A percentile compares a stretch with the other conserved stretches of the same genome.
These are phyloP conservation scores for Aspergillus cavernicola DNA, from an alignment of 495 filamentous ascomycete species.

Conservation along the genomic window DNA sequence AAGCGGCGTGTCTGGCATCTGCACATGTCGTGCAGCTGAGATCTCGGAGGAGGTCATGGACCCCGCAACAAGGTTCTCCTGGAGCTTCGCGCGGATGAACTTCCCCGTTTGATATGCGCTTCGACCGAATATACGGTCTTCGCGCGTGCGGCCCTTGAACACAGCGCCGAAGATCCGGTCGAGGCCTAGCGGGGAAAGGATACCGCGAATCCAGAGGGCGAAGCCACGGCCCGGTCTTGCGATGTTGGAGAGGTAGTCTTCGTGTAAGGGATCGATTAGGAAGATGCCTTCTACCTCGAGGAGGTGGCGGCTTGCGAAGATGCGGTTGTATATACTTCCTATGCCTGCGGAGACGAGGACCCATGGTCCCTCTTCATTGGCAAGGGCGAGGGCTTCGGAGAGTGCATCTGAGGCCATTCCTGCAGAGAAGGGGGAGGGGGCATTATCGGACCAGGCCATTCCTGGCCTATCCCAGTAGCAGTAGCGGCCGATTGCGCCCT, in stretches of 20 bases:
- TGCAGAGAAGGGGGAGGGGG: constrained; percentile 86
- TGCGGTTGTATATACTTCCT: constrained; percentile 80
- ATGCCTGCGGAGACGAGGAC: constrained; percentile 67
- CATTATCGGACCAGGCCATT: constrained; percentile 85
- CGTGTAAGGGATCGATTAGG: constrained; percentile 82
- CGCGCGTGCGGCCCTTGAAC: constrained; percentile 70
- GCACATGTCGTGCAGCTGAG: constrained; percentile 68
- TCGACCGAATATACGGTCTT: constrained; percentile 78
- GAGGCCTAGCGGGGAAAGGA: constrained; percentile 82
- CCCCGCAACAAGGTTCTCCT: constrained; percentile 85
- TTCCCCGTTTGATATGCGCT: constrained; percentile 74
- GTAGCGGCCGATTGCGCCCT: constrained; percentile 77
- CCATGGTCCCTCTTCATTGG: constrained; percentile 84
- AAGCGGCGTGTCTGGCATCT: constrained; percentile 66
- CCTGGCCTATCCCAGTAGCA: constrained; percentile 97
- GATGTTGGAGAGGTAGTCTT: constrained; percentile 68
- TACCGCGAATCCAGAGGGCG: constrained; percentile 75
- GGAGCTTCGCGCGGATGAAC: constrained; percentile 81
- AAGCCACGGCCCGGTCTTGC: constrained; percentile 71
- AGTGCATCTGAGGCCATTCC: constrained; percentile 85
- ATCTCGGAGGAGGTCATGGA: constrained; percentile 81
- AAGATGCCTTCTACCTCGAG: constrained; percentile 71
- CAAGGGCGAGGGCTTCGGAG: constrained; percentile 74
- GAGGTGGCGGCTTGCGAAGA: constrained; percentile 79
- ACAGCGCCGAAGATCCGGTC: constrained; percentile 72